Base-by-base conservation (phyloP, 2,329 filamentous ascomycete genomes). In the Magnaporthiopsis incrustans region DNA sequence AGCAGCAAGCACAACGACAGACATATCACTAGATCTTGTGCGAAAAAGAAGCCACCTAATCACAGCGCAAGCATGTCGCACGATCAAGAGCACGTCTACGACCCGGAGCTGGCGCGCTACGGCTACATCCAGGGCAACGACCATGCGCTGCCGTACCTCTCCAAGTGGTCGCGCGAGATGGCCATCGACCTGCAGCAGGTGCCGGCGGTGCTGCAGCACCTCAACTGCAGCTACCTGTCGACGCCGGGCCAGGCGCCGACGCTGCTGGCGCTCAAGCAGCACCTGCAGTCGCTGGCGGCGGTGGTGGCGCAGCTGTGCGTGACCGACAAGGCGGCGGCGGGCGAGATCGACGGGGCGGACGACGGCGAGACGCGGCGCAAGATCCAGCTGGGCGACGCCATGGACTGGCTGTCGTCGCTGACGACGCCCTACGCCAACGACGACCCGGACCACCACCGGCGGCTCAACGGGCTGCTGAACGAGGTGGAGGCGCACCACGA, bases 221-320 rank as follows among this genome's bases (percentile, higher is more conserved):
- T 85, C 66, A 86, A 84, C 73, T 87, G 85, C 72, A 76, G 77
- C 65, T 86, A 85, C 68, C 74, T 87, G 56, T 86, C 84, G 2
- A 84, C 81, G 2, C 73, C 74, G 15, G 81, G 79, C 5, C 71
- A 75, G 7, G 73, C 82, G 4, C 83, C 84, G 1, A 86, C 83
- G 0, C 75, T 87, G n/a, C 73, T 82, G 1, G 77, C 82, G 1
- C 76, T 87, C 50, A 87, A 87, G 71, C 80, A 84, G 69, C 85
- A 87, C 67, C 82, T 83, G 0, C 85, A 86, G 63, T 80, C 82
- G n/a, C 77, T 87, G 22, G 73, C 77, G 44, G 77, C 80, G 18
- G 76, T 87, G 60, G 85, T 87, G 66, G 76, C 77, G 3, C 73
- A 76, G 57, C 71, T 86, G 14, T 76, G 75, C 3, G 75, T 82